Base-by-base conservation (phyloP, 768 basidiomycete genomes). In the Pleurotus eryngii region DNA sequence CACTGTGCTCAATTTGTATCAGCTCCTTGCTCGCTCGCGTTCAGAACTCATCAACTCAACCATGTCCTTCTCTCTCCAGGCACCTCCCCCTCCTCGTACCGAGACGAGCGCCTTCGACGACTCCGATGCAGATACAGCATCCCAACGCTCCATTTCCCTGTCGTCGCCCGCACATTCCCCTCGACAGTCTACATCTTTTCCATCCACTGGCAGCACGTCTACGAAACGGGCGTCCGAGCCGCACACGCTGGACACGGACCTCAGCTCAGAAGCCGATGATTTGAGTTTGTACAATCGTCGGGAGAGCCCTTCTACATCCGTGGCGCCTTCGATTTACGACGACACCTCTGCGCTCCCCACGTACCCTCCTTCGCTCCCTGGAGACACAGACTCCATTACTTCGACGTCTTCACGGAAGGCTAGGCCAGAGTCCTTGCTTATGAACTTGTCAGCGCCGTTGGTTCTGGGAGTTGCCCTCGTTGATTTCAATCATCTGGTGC, bases 401-500 rank as follows among this genome's bases (percentile, higher is more conserved):
- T 90, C 89, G 0, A 78, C 75, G 5, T 81, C 84, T 11, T 87
- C 59, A 7, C 64, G 77, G 46, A 94, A 93, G 69, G 80, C 85
- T 30, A 82, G 91, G 15, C 92, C 91, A 6, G 91, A 94, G 65
- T 90, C 89, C 3, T 73, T 90, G 68, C 65, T 94, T 7, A 70
- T 90, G n/a, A 78, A 81, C 27, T 77, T 85, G 14, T 77, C 81
- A 0, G 72, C 72, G n/a, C 85, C 85, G 5, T 73, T 95, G 18
- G 78, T 96, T 14, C 76, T 95, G 4, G 95, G 95, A 3, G 86
- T 96, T 54, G 93, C 92, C 2, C 74, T 97, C n/a, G 87, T 97
- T 35, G 95, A 97, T 67, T 97, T 97, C 68, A 95, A 97, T 69
- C 95, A 97, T 73, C 72, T 95, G 67, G 95, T 94, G 68, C 65